phyloP scores from a whole-genome alignment of 2,329 filamentous ascomycete species.

The Hypomyces perniciosus region DNA sequence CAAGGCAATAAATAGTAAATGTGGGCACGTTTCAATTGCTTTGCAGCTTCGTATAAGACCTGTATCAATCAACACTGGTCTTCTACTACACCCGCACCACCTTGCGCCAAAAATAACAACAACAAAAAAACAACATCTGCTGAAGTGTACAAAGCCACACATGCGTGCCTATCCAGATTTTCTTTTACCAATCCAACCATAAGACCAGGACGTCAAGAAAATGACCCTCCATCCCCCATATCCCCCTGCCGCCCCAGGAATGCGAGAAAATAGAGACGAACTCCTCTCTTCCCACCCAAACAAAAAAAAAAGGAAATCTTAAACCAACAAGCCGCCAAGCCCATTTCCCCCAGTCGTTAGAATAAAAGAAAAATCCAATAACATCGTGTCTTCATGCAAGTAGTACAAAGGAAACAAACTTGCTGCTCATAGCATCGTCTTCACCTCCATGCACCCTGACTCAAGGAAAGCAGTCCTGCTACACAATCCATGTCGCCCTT shows the following conservation, averaged over 20 bases:
- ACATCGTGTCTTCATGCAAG: slow-evolving; percentile 1
- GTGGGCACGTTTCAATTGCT: neutral
- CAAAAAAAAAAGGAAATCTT: slow-evolving; percentile 1
- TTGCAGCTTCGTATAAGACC: neutral
- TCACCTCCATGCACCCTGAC: slow-evolving; percentile 83
- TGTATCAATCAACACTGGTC: neutral
- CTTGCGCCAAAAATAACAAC: neutral
- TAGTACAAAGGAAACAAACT: slow-evolving; percentile 2
- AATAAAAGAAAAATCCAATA: neutral
- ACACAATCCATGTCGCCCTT: slow-evolving; percentile 82
- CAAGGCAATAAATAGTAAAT: too few relatives aligned
- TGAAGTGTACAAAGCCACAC: neutral
- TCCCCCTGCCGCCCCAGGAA: neutral
- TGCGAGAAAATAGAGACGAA: neutral
- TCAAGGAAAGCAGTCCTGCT: slow-evolving; percentile 80
- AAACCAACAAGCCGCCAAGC: neutral
- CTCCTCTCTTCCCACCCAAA: neutral
- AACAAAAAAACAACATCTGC: neutral
- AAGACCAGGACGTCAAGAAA: neutral
- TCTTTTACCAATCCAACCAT: neutral
- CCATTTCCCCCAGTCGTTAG: neutral
- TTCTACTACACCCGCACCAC: neutral
- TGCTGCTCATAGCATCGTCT: neutral
- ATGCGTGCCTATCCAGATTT: neutral
- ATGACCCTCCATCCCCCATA: neutral